These are phyloP conservation scores for Tetrapisispora nanseiensis DNA, from an alignment of 805 yeast species.

Conservation along the genomic window DNA sequence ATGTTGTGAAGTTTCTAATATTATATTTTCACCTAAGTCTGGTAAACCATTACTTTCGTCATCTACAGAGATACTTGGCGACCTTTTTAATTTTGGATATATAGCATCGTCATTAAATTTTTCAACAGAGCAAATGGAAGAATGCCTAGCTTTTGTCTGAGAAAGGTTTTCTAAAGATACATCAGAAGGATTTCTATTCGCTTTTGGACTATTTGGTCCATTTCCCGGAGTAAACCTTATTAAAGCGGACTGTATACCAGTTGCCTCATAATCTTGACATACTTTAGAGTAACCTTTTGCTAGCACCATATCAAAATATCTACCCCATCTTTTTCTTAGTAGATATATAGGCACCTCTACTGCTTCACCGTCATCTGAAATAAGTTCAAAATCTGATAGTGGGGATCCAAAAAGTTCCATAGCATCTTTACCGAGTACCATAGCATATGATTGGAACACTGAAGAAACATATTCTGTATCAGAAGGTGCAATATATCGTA, in stretches of 20 bases:
- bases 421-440: conserved; percentile 67
- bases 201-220: conserved; percentile 5
- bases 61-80: not conserved
- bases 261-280: conserved; percentile 23
- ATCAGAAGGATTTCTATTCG: conserved; percentile 5
- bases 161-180: conserved; percentile 10
- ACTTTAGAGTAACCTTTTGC: conserved; percentile 59
- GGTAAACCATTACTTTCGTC: not conserved
- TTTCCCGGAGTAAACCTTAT: conserved; percentile 12
- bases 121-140: not conserved
- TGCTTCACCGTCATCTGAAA: conserved; percentile 61
- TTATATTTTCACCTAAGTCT: not conserved
- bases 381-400: conserved; percentile 61
- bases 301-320: conserved; percentile 51
- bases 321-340: conserved; percentile 69
- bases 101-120: not conserved
- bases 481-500: conserved; percentile 60
- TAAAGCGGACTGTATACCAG: conserved; percentile 10
- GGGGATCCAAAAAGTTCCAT: conserved; percentile 55
- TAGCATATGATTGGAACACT: conserved; percentile 67
- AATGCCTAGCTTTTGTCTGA: conserved; percentile 4
- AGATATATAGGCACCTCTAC: conserved; percentile 52
- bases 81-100: not conserved
- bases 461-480: conserved; percentile 58
- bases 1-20: not conserved